These are phyloP conservation scores for Colletotrichum theobromicola DNA, from an alignment of 2,329 filamentous ascomycete genomes.

Conservation along the genomic window DNA sequence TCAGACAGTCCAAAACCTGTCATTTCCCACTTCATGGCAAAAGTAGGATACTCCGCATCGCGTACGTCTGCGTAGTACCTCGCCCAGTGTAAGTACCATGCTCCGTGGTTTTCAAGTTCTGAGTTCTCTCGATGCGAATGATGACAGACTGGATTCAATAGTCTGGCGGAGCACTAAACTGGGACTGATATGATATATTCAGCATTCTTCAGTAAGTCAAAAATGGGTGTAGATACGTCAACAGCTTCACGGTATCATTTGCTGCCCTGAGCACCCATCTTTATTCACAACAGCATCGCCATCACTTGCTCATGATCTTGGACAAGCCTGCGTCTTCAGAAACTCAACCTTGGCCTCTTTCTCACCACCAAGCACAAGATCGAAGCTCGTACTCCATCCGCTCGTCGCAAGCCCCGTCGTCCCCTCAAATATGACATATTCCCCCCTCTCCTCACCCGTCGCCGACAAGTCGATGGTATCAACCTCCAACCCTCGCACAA, in stretches of 20 bases:
- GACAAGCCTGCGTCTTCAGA: slow-evolving; percentile 17
- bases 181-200: background rate
- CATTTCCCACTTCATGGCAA: background rate
- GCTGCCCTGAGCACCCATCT: background rate
- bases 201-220: background rate
- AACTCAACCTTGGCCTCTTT: slow-evolving; percentile 13
- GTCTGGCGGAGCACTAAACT: background rate
- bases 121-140: background rate
- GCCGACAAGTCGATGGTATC: slow-evolving; percentile 8
- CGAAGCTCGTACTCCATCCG: slow-evolving; percentile 22
- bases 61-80: background rate
- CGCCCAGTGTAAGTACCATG: background rate
- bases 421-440: slow-evolving; percentile 4
- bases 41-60: background rate
- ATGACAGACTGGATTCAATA: background rate
- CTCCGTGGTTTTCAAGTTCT: background rate
- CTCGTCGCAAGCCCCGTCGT: slow-evolving; percentile 11
- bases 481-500: slow-evolving; percentile 4
- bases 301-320: background rate
- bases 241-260: background rate
- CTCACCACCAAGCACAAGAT: slow-evolving; percentile 10
- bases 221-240: background rate
- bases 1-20: background rate
- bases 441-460: background rate
- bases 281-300: background rate